Base-by-base conservation (phyloP, 2,329 filamentous ascomycete genomes). In the Fusarium decemcellulare region DNA sequence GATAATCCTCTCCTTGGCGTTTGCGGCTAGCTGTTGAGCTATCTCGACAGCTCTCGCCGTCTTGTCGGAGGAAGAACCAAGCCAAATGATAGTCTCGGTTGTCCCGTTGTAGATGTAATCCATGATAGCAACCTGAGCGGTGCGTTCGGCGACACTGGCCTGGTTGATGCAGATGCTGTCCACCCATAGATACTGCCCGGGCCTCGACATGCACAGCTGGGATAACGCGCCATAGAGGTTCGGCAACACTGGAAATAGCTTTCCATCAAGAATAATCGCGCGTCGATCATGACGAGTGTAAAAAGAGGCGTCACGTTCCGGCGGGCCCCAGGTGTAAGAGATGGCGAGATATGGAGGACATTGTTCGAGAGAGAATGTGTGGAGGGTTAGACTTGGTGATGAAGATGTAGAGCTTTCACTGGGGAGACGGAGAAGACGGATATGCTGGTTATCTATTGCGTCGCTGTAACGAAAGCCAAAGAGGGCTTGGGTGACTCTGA, bases 91-190 rank as follows among this genome's bases (percentile, higher is more conserved):
- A 2, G 71, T 74, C 32, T 74, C 68, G 9, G 37, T 5, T 8
- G 73, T 63, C 6, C 46, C 18, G 10, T 60, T 60, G 66, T 74
- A 74, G 37, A 76, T 65, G 9, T 51, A 48, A 40, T 63, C 63
- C 72, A 76, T 76, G 44, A 74, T 65, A 18, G 56, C 29, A 15
- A 76, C 66, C 37, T 76, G 72, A 5, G 59, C 34, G 7, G 62
- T 59, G 9, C 65, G 65, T 50, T 76, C 73, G 6, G 48, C 40
- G 16, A 46, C 40, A 34, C 70, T 61, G 7, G 34, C 23, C 29
- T 75, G 72, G 60, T 75, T 68, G 55, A 76, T 76, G 54, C 72
- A 75, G 11, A 76, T 64, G n/a, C 58, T 65, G 32, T 75, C 73
- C 7, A 71, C 64, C 74, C 74, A 75, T 8, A 70, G 51, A 16